Conservation (phyloP, 2,329 filamentous ascomycete species). For the Pseudomassariella vexata region DNA sequence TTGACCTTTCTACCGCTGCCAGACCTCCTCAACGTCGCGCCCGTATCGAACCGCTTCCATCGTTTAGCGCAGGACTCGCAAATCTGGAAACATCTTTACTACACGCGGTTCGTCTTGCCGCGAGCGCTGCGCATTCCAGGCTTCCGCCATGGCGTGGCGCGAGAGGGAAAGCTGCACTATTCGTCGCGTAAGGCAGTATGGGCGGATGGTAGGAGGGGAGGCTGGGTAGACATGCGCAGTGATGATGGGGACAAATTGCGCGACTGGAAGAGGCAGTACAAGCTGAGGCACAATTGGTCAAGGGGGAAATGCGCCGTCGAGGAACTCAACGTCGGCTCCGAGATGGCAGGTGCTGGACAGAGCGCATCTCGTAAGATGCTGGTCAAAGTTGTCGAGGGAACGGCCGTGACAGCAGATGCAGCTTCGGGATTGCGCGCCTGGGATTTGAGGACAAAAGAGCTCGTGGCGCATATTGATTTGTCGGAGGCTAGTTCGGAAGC, state of each 20-base stretch:
- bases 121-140: constrained; percentile 72
- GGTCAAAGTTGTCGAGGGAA: constrained; percentile 70
- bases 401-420: constrained; percentile 72
- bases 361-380: constrained; percentile 54
- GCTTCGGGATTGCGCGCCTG: constrained; percentile 70
- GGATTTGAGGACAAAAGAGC: constrained; percentile 59
- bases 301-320: constrained; percentile 74
- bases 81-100: constrained; percentile 87
- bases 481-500: constrained; percentile 14
- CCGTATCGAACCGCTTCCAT: constrained; percentile 71
- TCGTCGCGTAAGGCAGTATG: constrained; percentile 37
- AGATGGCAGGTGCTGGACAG: constrained; percentile 7
- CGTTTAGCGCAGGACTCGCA: constrained; percentile 74
- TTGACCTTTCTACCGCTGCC: constrained; percentile 68
- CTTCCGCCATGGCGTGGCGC: constrained; percentile 35
- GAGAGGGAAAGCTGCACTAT: constrained; percentile 35
- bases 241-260: constrained; percentile 28
- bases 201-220: constrained; percentile 39
- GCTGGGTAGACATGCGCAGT: constrained; percentile 48
- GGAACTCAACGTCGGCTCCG: constrained; percentile 52
- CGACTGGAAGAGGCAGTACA: constrained; percentile 65
- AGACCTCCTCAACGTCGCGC: constrained; percentile 56
- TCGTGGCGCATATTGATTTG: constrained; percentile 48
- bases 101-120: constrained; percentile 78
- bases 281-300: constrained; percentile 85